phyloP scores from a whole-genome alignment of 305 asterid genomes.

The Fraxinus dipetala region DNA sequence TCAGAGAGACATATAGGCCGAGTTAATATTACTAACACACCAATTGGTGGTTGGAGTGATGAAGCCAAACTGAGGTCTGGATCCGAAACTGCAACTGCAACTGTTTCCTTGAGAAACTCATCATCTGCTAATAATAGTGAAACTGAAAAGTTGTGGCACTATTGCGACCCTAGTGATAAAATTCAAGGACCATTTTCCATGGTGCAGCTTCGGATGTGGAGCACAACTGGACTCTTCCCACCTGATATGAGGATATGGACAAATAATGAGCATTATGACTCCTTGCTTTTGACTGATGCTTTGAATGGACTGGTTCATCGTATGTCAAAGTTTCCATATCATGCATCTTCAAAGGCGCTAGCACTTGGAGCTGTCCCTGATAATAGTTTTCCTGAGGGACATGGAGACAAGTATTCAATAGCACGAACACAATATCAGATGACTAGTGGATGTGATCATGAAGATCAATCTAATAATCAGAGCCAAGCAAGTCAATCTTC shows the following conservation, averaged over 20 bases:
- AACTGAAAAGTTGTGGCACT: constrained; percentile 84
- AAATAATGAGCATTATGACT: neutral
- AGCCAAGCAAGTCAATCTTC: constrained; percentile 36
- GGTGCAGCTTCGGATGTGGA: neutral
- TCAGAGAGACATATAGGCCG: constrained; percentile 33
- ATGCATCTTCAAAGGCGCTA: constrained; percentile 33
- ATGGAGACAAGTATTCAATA: constrained; percentile 29
- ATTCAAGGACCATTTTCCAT: neutral
- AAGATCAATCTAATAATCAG: constrained; percentile 31
- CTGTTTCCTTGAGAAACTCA: constrained; percentile 32
- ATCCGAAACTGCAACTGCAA: constrained; percentile 40
- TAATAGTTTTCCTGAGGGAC: constrained; percentile 7
- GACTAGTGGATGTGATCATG: constrained; percentile 30
- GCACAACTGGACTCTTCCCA: neutral
- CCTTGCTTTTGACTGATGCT: neutral
- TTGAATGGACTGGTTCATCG: constrained; percentile 46
- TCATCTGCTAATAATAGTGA: constrained; percentile 45
- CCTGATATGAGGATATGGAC: neutral
- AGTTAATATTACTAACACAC: constrained; percentile 25
- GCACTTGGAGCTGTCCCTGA: constrained; percentile 30
- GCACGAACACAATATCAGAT: constrained; percentile 29
- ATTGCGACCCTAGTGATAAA: constrained; percentile 67
- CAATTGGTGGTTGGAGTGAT: constrained; percentile 28
- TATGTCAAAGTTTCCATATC: constrained; percentile 37
- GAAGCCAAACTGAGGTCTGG: constrained; percentile 41